A percentile compares a stretch with the other conserved stretches of the same genome.
Evolutionary conservation across 768 basidiomycete genomes (phyloP).

Genomic region (Cystofilobasidium ferigula): DNA sequence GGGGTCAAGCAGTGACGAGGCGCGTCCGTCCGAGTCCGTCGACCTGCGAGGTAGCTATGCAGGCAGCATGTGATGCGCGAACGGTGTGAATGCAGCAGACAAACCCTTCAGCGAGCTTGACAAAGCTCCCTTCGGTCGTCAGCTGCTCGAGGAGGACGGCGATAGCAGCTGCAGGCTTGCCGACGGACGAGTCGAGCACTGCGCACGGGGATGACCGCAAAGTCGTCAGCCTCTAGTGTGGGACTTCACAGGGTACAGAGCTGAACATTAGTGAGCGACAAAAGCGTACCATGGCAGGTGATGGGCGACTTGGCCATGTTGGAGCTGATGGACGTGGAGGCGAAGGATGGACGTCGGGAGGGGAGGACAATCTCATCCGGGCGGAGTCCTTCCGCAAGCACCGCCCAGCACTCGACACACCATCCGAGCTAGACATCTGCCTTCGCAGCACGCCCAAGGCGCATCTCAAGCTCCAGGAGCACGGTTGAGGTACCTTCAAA

Average conservation of each 20-base stretch:
- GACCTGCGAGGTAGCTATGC: constrained; percentile 40
- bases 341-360: not conserved
- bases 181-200: constrained; percentile 80
- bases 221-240: not conserved
- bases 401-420: not conserved
- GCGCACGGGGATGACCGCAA: not conserved
- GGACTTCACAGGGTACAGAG: not conserved
- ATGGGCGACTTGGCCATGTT: constrained; percentile 54
- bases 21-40: constrained; percentile 75
- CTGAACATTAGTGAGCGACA: too few species aligned
- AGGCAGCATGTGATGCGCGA: not conserved
- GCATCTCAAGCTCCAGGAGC: too few species aligned
- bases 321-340: not conserved
- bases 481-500: too few species aligned
- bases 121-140: constrained; percentile 39
- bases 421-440: too few species aligned
- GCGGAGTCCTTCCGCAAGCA: not conserved
- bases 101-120: constrained; percentile 54
- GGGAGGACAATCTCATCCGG: not conserved
- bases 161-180: constrained; percentile 67
- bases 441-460: too few species aligned
- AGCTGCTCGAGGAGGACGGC: constrained; percentile 53
- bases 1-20: constrained; percentile 57
- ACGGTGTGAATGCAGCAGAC: too few species aligned
- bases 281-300: constrained; percentile 68